Evolutionary conservation across 768 basidiomycete species (phyloP), one percentile per base, ranked within the genome.

Genomic region (Mycena venus): DNA sequence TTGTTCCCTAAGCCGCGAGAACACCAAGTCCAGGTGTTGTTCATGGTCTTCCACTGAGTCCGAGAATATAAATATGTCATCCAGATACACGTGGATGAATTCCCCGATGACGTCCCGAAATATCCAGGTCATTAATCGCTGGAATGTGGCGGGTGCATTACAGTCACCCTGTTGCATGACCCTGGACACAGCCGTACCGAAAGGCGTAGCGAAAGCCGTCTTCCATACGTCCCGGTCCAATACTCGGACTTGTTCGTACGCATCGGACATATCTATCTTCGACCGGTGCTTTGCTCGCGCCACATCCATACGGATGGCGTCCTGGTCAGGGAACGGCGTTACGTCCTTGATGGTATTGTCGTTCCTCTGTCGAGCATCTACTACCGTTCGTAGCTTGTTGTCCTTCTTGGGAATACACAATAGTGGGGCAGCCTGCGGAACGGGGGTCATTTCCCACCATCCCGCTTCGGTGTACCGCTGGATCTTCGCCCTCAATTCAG

Each of bases 61-160:
- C 0, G 83, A 85, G 71, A 75, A 88, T 0, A 88, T 78, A 55
- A 88, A 85, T 2, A 89, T 83, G 72, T 89, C 85, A 67, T 89
- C 87, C 0, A 89, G 74, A 66, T 88, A 89, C 1, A 85, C 81
- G 49, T 89, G 84, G 10, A 89, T 36, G 67, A 85, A 88, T 9
- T 47, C 34, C 0, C 86, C 85, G 2, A 89, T 84, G 11, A 77
- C 55, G 1, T 86, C 81, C 0, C 81, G 71, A 55, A 90, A 88
- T 29, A 89, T 82, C 4, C 70, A 38, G 0, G 81, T 87, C 84
- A 89, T 88, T 2, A 67, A 34, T 4, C 65, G n/a, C 17, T 67
- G 65, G 44, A 64, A 64, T 21, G 62, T 64, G n/a, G 61, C 61
- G 15, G 61, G 38, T 12, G 36, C 36, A 36, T 49, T 53, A n/a